Percentiles rank a stretch among this genome's conserved stretches.
These are phyloP conservation scores for Cadophora luteo-olivacea DNA, from an alignment of 2,329 filamentous ascomycete species.

Conservation along the genomic window DNA sequence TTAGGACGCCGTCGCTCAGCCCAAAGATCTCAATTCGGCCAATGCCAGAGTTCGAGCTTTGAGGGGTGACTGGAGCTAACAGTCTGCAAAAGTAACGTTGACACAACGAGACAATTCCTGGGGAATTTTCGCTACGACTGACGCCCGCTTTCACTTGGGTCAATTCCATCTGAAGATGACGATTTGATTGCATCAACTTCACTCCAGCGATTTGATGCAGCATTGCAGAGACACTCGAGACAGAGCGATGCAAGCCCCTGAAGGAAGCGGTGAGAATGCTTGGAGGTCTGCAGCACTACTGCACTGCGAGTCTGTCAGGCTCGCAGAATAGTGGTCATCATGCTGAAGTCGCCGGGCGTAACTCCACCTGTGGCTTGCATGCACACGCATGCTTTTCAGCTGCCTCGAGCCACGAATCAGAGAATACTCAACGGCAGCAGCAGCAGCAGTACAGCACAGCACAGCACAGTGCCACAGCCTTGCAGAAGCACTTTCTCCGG, in stretches of 20 bases:
- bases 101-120: background rate
- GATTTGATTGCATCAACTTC: background rate
- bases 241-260: constrained; percentile 2
- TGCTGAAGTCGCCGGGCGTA: background rate
- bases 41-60: background rate
- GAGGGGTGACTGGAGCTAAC: background rate
- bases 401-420: background rate
- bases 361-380: constrained; percentile 11
- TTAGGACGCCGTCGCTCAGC: too few species aligned
- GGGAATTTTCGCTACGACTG: background rate
- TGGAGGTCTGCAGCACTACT: background rate
- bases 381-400: constrained; percentile 6
- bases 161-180: background rate
- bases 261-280: background rate
- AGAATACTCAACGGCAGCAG: background rate
- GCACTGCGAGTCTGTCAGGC: background rate
- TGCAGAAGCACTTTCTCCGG: constrained; percentile 3
- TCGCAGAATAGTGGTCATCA: background rate
- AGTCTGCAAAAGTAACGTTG: background rate
- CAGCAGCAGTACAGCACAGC: background rate
- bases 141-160: background rate
- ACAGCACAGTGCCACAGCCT: background rate
- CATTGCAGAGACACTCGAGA: background rate
- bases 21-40: too few species aligned
- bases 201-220: background rate